Conservation (phyloP, 1,139 yeast genomes). For the Debaryomyces coudertii region DNA sequence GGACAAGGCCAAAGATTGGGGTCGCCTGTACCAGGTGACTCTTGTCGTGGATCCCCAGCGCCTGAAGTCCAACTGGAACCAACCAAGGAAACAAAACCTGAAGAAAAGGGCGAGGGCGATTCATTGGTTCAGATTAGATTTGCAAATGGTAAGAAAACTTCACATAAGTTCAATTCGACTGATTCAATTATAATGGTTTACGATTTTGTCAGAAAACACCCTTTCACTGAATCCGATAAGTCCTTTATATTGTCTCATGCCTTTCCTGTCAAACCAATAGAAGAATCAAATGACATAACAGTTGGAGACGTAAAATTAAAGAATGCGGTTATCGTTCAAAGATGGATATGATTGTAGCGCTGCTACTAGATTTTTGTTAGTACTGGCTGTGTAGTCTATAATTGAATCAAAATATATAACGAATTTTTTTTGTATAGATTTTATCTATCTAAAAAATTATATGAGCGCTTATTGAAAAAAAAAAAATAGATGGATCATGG, state of each 20-base stretch:
- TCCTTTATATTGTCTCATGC: conserved; percentile 74
- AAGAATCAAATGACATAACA: conserved; percentile 50
- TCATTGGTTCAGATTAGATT: conserved; percentile 80
- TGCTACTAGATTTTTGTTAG: neutral
- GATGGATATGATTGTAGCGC: conserved; percentile 55
- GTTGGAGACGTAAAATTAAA: conserved; percentile 77
- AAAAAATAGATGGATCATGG: neutral
- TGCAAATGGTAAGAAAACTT: conserved; percentile 75
- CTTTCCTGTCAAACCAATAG: conserved; percentile 80
- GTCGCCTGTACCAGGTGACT: conserved; percentile 80
- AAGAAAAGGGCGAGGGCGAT: conserved; percentile 59
- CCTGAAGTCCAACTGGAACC: conserved; percentile 21
- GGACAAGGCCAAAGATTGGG: conserved; percentile 93
- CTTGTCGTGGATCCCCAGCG: conserved; percentile 23
- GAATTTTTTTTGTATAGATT: neutral
- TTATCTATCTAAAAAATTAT: neutral
- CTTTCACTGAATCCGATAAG: conserved; percentile 46
- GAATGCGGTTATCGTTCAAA: conserved; percentile 88
- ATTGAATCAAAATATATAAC: neutral
- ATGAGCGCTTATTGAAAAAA: conserved; percentile 7
- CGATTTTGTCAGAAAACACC: conserved; percentile 60
- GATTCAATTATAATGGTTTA: conserved; percentile 73
- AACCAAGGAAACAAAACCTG: conserved; percentile 21
- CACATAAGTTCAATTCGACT: conserved; percentile 64
- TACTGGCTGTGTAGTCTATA: neutral